A percentile compares a stretch with the other conserved stretches of the same genome.
Conservation (phyloP, 2,329 filamentous ascomycete genomes). For the Penicillium italicum region DNA sequence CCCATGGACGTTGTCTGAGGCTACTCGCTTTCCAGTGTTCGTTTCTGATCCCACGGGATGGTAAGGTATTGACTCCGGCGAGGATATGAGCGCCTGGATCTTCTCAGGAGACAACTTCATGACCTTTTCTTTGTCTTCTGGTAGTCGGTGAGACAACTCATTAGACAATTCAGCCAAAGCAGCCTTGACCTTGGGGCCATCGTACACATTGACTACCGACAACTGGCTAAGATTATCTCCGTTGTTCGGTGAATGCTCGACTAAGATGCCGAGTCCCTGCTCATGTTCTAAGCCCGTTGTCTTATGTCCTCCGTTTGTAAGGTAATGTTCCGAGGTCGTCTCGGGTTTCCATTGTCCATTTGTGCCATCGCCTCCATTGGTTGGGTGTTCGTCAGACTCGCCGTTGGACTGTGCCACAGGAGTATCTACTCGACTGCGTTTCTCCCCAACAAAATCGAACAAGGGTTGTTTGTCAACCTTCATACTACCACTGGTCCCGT, state of each 20-base stretch:
- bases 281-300: background rate
- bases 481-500: background rate
- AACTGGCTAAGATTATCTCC: conserved; percentile 17
- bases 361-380: background rate
- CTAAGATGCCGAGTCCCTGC: conserved; percentile 21
- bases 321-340: background rate
- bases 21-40: conserved; percentile 21
- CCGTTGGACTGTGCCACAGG: background rate
- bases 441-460: background rate
- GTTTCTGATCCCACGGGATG: conserved; percentile 35
- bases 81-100: conserved; percentile 53
- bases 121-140: conserved; percentile 38
- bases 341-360: background rate
- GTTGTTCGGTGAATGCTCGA: conserved; percentile 13
- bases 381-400: background rate
- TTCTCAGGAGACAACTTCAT: conserved; percentile 54
- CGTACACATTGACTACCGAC: conserved; percentile 30
- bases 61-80: conserved; percentile 53
- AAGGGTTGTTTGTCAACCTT: background rate
- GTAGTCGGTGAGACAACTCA: conserved; percentile 21
- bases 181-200: conserved; percentile 25
- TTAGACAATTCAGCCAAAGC: conserved; percentile 24
- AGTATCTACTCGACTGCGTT: background rate
- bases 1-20: conserved; percentile 20
- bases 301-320: conserved; percentile 2